These are phyloP conservation scores for Tetrahymena malaccensis DNA, from an alignment of 73 alveolate species.

Conservation along the genomic window DNA sequence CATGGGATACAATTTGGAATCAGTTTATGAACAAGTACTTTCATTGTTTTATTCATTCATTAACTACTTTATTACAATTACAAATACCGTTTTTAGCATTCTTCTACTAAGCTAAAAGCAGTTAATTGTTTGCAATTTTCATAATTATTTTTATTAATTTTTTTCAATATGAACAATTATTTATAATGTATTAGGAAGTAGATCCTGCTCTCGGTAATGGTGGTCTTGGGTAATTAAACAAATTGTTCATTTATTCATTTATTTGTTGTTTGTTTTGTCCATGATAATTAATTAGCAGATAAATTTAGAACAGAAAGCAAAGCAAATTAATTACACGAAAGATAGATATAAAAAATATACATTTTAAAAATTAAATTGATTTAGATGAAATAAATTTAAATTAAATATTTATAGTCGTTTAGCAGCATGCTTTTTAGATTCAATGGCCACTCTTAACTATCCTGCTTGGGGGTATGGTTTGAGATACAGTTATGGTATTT, in stretches of 20 bases:
- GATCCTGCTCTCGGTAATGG: conserved; percentile 99
- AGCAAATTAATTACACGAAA: neutral
- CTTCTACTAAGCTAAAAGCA: neutral
- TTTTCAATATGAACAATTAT: neutral
- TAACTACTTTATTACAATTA: neutral
- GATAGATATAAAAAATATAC: no score
- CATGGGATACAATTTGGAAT: conserved; percentile 87
- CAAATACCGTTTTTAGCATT: neutral
- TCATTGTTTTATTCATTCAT: neutral
- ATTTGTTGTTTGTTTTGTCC: no score
- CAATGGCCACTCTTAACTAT: conserved; percentile 93
- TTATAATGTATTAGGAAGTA: conserved; percentile 50
- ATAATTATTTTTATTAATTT: neutral
- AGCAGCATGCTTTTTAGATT: conserved; percentile 99
- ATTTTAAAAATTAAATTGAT: no score
- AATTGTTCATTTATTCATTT: neutral
- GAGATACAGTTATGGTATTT: conserved; percentile 98
- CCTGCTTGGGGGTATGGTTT: conserved; percentile 99
- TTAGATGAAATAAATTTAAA: no score
- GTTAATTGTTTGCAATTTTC: neutral
- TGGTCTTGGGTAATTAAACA: conserved; percentile 77
- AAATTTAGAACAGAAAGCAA: neutral
- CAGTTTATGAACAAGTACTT: conserved; percentile 71
- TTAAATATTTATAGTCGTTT: conserved; percentile 51
- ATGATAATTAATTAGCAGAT: neutral